Percentiles rank a stretch among this genome's conserved stretches.
These are phyloP conservation scores for Hortaea werneckii DNA, from an alignment of 2,329 filamentous ascomycete species.

Conservation along the genomic window DNA sequence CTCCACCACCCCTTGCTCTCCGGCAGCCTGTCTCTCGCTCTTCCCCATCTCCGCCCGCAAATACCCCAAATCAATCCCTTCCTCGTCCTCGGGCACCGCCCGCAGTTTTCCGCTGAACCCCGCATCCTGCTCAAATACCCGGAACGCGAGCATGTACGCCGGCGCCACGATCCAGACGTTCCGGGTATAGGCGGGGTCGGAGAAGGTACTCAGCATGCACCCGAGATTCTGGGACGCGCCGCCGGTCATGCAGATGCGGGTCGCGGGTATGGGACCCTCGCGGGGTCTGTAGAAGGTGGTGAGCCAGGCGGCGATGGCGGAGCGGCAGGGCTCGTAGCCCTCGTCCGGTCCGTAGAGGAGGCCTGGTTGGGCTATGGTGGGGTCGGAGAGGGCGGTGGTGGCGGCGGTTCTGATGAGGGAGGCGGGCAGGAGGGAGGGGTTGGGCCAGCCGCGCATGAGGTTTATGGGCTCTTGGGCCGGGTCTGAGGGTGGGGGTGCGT, in stretches of 20 bases:
- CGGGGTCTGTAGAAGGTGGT: conserved; percentile 47
- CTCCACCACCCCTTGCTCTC: conserved; percentile 11
- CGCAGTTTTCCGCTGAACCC: conserved; percentile 57
- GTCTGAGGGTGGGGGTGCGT: not conserved
- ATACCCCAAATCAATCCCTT: conserved; percentile 61
- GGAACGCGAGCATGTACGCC: conserved; percentile 72
- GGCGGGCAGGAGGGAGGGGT: conserved; percentile 54
- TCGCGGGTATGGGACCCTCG: conserved; percentile 33
- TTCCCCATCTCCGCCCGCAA: conserved; percentile 43
- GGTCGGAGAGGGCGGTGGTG: conserved; percentile 50
- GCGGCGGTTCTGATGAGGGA: conserved; percentile 52
- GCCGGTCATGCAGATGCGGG: conserved; percentile 69
- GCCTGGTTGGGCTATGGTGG: conserved; percentile 49
- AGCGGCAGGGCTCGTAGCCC: conserved; percentile 60
- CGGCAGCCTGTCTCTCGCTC: conserved; percentile 35
- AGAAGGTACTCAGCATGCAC: conserved; percentile 66
- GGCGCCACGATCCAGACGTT: conserved; percentile 74
- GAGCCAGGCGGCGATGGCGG: conserved; percentile 62
- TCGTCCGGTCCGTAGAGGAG: conserved; percentile 71
- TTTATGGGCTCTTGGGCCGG: conserved; percentile 42
- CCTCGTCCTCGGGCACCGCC: conserved; percentile 65
- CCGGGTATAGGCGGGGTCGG: conserved; percentile 64
- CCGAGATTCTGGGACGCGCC: conserved; percentile 78
- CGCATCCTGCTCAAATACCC: conserved; percentile 70
- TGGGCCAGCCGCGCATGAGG: conserved; percentile 60